Conservation (phyloP, 2,329 filamentous ascomycete genomes). For the Phoma herbarum region DNA sequence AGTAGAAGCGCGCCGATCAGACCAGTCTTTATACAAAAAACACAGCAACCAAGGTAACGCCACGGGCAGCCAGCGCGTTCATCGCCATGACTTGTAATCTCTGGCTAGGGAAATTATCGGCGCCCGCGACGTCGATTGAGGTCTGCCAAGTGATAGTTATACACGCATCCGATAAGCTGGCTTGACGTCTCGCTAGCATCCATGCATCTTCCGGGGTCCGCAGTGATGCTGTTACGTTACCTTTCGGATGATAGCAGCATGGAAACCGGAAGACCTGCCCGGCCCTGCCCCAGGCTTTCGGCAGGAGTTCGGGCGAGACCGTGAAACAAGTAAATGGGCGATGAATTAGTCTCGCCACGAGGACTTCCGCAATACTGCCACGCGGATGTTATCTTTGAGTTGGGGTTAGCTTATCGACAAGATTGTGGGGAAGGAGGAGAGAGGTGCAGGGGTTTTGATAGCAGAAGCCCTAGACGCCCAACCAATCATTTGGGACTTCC, state of each 20-base stretch:
- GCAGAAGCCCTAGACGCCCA: slow-evolving; percentile 12
- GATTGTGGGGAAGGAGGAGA: slow-evolving; percentile 13
- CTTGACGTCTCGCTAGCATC: background rate
- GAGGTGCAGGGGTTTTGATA: slow-evolving; percentile 9
- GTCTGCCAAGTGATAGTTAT: slow-evolving; percentile 18
- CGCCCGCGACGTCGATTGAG: background rate
- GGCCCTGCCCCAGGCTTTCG: background rate
- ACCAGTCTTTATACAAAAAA: slow-evolving; percentile 11
- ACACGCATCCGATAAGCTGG: slow-evolving; percentile 9
- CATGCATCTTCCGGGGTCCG: background rate
- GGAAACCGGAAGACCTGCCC: slow-evolving; percentile 9
- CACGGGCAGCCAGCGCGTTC: background rate
- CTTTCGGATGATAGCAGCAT: background rate
- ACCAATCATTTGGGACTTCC: slow-evolving; percentile 6
- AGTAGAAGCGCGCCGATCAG: slow-evolving; percentile 4
- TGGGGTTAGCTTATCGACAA: slow-evolving; percentile 18
- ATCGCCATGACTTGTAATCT: slow-evolving; percentile 19
- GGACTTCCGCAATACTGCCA: background rate
- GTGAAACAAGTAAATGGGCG: background rate
- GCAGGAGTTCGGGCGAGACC: slow-evolving; percentile 5
- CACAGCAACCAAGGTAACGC: background rate
- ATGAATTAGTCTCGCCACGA: slow-evolving; percentile 3
- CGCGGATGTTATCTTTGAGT: slow-evolving; percentile 15
- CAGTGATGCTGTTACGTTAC: slow-evolving; percentile 1
- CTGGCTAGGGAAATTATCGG: slow-evolving; percentile 3